Evolutionary conservation across 1,139 yeast species (phyloP).

Genomic region (Sugiyamaella xylanicola): DNA sequence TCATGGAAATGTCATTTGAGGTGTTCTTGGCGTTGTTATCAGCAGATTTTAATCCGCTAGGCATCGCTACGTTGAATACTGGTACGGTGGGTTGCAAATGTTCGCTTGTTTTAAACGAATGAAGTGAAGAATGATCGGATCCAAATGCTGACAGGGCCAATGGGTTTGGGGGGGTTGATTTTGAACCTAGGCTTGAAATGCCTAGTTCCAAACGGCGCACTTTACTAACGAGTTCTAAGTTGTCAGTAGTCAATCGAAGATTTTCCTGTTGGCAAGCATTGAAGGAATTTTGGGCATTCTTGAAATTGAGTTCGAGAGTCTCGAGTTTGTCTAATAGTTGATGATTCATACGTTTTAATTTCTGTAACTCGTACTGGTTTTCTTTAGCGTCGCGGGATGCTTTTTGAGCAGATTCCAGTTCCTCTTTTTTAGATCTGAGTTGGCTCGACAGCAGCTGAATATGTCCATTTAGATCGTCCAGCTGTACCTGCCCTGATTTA

Average conservation of each 20-base stretch:
- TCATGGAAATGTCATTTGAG: conserved; percentile 13
- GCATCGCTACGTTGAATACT: conserved; percentile 7
- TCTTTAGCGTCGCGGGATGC: background rate
- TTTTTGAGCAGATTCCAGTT: conserved; percentile 14
- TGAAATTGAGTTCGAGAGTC: conserved; percentile 1
- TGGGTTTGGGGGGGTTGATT: background rate
- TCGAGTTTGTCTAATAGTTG: conserved; percentile 12
- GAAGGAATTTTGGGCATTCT: background rate
- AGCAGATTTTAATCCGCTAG: background rate
- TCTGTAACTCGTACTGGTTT: conserved; percentile 8
- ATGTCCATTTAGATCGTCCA: conserved; percentile 20
- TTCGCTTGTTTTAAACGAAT: conserved; percentile 11
- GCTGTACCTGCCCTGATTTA: conserved; percentile 7
- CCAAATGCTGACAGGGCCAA: conserved; percentile 11
- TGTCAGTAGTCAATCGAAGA: conserved; percentile 5
- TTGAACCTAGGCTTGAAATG: conserved; percentile 10
- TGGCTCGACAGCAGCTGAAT: conserved; percentile 18
- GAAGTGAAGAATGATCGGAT: conserved; percentile 12
- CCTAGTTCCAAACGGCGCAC: conserved; percentile 16
- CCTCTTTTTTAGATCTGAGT: conserved; percentile 17
- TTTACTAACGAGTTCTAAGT: conserved; percentile 4
- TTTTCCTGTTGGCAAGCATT: conserved; percentile 1
- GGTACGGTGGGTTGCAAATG: conserved; percentile 8
- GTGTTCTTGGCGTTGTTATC: background rate
- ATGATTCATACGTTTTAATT: conserved; percentile 1